Evolutionary conservation across 2,329 filamentous ascomycete species (phyloP).

Genomic region (Penicillium vulpinum): DNA sequence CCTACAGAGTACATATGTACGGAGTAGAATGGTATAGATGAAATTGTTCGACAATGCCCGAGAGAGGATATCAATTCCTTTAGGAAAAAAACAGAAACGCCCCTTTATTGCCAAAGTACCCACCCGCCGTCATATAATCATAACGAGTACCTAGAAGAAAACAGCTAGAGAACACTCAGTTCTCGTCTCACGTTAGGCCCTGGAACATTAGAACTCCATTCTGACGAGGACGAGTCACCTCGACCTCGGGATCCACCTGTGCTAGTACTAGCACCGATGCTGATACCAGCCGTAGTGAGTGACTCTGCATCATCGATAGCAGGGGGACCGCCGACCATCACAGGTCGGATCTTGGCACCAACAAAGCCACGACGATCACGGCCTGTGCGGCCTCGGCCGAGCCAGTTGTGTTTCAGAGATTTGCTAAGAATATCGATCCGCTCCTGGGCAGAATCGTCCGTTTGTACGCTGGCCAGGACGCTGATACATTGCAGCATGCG

Average conservation of each 20-base stretch:
- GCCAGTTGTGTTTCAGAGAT: slow-evolving; percentile 94
- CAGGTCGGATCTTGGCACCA: slow-evolving; percentile 57
- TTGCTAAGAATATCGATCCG: slow-evolving; percentile 82
- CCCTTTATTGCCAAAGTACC: neutral
- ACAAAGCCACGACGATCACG: slow-evolving; percentile 88
- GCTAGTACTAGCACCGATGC: slow-evolving; percentile 26
- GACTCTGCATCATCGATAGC: slow-evolving; percentile 30
- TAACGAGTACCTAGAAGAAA: slow-evolving; percentile 11
- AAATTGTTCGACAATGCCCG: neutral
- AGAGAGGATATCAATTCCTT: slow-evolving; percentile 2
- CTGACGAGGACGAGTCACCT: slow-evolving; percentile 26
- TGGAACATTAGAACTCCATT: slow-evolving; percentile 20
- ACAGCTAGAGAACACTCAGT: slow-evolving; percentile 31
- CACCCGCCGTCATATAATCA: slow-evolving; percentile 11
- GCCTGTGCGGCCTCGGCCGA: slow-evolving; percentile 84
- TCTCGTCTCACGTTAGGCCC: slow-evolving; percentile 27
- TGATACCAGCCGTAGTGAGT: slow-evolving; percentile 24
- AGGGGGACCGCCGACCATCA: slow-evolving; percentile 28
- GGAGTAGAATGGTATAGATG: neutral
- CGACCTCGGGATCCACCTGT: slow-evolving; percentile 20
- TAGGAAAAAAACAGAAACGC: neutral
- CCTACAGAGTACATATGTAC: neutral
- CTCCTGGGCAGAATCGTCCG: slow-evolving; percentile 69
- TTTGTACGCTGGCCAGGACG: slow-evolving; percentile 76
- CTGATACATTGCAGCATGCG: slow-evolving; percentile 95